A percentile compares a stretch with the other conserved stretches of the same genome.
Conservation (phyloP, 257 asterid species). For the Linaria vulgaris region DNA sequence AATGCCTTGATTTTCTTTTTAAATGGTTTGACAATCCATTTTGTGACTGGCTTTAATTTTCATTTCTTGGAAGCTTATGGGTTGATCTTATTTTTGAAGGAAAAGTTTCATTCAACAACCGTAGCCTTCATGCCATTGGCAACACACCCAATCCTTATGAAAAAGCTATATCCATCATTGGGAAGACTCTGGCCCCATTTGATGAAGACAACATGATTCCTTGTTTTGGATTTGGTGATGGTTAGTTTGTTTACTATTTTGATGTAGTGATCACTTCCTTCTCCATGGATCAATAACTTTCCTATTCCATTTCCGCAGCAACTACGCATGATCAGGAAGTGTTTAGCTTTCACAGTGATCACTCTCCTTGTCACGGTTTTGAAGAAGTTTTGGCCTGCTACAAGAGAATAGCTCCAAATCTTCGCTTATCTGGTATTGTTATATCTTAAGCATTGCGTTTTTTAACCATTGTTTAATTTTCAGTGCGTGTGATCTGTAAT, state of each 20-base stretch:
- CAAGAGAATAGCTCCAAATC: slow-evolving; percentile 54
- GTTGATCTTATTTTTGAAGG: slow-evolving; percentile 47
- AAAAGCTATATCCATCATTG: slow-evolving; percentile 74
- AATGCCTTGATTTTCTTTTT: neutral
- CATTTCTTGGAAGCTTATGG: slow-evolving; percentile 29
- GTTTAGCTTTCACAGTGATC: slow-evolving; percentile 76
- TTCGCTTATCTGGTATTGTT: slow-evolving; percentile 64
- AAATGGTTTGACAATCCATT: neutral
- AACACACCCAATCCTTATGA: slow-evolving; percentile 71
- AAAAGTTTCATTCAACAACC: slow-evolving; percentile 63
- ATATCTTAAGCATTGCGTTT: slow-evolving; percentile 13
- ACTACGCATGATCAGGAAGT: slow-evolving; percentile 73
- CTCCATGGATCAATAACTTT: slow-evolving; percentile 17
- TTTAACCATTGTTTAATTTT: slow-evolving; percentile 18
- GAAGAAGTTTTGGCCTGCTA: slow-evolving; percentile 86
- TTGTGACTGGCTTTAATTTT: slow-evolving; percentile 4
- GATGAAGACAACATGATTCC: slow-evolving; percentile 87
- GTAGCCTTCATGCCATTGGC: slow-evolving; percentile 68
- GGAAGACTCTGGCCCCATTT: slow-evolving; percentile 81
- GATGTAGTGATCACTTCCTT: slow-evolving; percentile 1
- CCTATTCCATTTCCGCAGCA: slow-evolving; percentile 37
- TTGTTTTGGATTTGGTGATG: slow-evolving; percentile 93
- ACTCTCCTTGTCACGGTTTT: slow-evolving; percentile 83
- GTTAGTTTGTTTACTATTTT: slow-evolving; percentile 38
- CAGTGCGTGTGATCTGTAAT: slow-evolving; percentile 11